Evolutionary conservation across 352 stramenopile species (phyloP), one percentile per base, ranked within the genome.

Genomic region (Achlya hypogyna): DNA sequence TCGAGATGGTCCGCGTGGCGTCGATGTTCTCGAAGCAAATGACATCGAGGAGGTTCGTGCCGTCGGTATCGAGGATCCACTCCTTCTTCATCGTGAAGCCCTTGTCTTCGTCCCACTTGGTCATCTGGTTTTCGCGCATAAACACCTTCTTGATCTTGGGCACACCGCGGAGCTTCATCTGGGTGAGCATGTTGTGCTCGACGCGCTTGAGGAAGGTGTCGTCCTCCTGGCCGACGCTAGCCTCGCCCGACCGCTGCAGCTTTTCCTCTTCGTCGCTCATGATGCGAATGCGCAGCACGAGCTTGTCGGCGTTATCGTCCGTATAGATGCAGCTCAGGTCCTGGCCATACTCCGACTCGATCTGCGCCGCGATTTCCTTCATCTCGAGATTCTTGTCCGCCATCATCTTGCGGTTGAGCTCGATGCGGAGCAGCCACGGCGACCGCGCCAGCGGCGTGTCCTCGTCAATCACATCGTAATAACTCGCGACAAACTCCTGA

Each of bases 111-210:
- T 97, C 94, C 74, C 98, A 97, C 76, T 99, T 99, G 72, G 99
- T 99, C 49, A 99, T 96, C 0, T 96, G 96, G 53, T 88, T 78
- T 43, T 97, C 84, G 12, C 86, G 78, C 16, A 86, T 87, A 77
- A 98, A 98, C 5, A 99, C 96, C 72, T 99, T 96, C 72, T 99
- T 98, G 62, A 99, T 98, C 74, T 98, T 97, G 56, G 97, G 87
- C 29, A 97, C 98, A 28, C 92, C 96, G 34, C 96, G 90, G 35
- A 99, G 78, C 72, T 98, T 97, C 71, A 99, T 93, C 67, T 95
- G 94, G 34, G 86, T 92, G 16, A 99, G 82, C 81, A 99, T 97
- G 69, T 97, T 97, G 82, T 98, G 96, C 75, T 99, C 96, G 20
- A 99, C 83, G 53, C 95, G 90, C 79, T 99, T 98, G 58, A 99